These are phyloP conservation scores for Amaranthus cruentus DNA, from an alignment of 148 eudicot species.

Conservation along the genomic window DNA sequence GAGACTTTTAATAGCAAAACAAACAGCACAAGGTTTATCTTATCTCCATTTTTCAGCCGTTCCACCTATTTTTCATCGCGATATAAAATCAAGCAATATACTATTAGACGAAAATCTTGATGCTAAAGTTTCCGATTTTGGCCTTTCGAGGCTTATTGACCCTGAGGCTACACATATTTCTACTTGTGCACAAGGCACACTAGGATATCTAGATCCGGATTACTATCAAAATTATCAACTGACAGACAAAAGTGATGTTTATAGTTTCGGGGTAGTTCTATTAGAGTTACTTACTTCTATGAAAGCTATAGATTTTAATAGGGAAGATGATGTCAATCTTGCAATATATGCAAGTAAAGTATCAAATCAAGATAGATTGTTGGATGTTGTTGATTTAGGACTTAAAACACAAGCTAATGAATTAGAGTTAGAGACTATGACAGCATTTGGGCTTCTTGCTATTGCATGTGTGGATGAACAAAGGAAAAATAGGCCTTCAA, in stretches of 20 bases:
- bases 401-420: constrained; percentile 34
- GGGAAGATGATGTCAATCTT: constrained; percentile 52
- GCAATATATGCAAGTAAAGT: constrained; percentile 42
- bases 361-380: constrained; percentile 34
- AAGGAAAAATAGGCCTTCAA: constrained; percentile 57
- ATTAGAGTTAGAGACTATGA: constrained; percentile 53
- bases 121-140: constrained; percentile 62
- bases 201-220: constrained; percentile 63
- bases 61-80: constrained; percentile 59
- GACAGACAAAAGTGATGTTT: constrained; percentile 56
- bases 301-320: constrained; percentile 52
- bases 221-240: constrained; percentile 51
- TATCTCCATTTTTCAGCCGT: constrained; percentile 54
- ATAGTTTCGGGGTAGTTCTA: constrained; percentile 61
- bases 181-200: constrained; percentile 53
- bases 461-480: constrained; percentile 50
- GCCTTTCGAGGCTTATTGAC: constrained; percentile 55
- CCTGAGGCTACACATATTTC: constrained; percentile 39
- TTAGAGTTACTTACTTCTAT: constrained; percentile 47
- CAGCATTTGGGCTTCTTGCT: constrained; percentile 45
- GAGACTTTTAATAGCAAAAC: constrained; percentile 43
- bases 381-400: constrained; percentile 42
- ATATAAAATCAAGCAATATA: constrained; percentile 58
- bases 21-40: constrained; percentile 52
- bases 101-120: constrained; percentile 49